Percentiles rank a stretch among this genome's conserved stretches.
Conservation (phyloP, 2,329 filamentous ascomycete genomes). For the Chalaropsis thielavioides region DNA sequence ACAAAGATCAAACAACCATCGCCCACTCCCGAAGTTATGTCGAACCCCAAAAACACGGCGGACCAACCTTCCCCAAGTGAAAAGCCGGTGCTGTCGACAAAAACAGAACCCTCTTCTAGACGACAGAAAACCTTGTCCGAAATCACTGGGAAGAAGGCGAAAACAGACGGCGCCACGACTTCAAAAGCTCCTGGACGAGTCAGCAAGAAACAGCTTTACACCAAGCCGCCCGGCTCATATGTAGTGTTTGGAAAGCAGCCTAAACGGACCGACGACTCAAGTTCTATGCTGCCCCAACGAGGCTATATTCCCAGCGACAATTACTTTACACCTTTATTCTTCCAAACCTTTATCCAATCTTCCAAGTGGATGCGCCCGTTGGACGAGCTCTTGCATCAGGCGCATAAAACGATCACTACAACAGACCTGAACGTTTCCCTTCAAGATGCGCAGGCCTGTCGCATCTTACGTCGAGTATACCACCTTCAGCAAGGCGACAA, state of each 20-base stretch:
- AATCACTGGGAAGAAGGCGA: conserved; percentile 9
- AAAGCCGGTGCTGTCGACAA: background rate
- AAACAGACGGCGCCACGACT: background rate
- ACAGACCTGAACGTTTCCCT: conserved; percentile 70
- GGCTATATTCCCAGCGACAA: conserved; percentile 39
- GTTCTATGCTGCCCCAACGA: conserved; percentile 29
- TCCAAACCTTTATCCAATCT: conserved; percentile 41
- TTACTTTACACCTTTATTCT: conserved; percentile 49
- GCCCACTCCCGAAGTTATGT: background rate
- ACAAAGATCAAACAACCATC: background rate
- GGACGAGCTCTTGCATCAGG: conserved; percentile 61
- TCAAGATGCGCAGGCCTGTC: conserved; percentile 74
- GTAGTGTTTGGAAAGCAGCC: conserved; percentile 50
- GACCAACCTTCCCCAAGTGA: background rate
- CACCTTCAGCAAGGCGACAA: conserved; percentile 80
- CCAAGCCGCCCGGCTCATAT: conserved; percentile 50
- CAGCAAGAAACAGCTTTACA: conserved; percentile 34
- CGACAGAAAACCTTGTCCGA: conserved; percentile 15
- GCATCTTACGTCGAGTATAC: conserved; percentile 74
- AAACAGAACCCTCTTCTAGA: background rate
- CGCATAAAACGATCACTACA: conserved; percentile 82
- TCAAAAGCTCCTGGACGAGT: conserved; percentile 18
- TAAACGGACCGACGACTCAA: conserved; percentile 31
- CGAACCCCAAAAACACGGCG: background rate
- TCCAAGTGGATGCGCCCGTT: conserved; percentile 47